Evolutionary conservation across 2,329 filamentous ascomycete genomes (phyloP).

Genomic region (Stagonosporopsis tanaceti): DNA sequence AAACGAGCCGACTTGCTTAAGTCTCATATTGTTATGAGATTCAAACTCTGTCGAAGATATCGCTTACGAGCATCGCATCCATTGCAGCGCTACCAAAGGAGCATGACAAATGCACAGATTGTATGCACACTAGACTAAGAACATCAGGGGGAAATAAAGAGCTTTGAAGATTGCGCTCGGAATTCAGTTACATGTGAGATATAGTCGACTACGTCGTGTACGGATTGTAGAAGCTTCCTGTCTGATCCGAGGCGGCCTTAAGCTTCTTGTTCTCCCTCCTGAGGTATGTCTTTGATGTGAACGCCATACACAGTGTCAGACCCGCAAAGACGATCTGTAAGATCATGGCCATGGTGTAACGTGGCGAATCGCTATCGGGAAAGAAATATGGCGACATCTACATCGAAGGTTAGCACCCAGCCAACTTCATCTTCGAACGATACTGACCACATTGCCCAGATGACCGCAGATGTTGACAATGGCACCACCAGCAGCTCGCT

Average conservation of each 20-base stretch:
- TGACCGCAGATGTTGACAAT: constrained; percentile 51
- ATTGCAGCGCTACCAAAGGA: too few relatives aligned
- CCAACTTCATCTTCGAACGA: too few relatives aligned
- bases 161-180: neutral
- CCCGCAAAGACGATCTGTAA: constrained; percentile 25
- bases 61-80: too few relatives aligned
- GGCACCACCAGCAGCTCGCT: constrained; percentile 48
- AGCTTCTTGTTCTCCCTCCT: constrained; percentile 24
- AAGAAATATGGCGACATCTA: constrained; percentile 53
- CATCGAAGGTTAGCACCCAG: neutral
- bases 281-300: constrained; percentile 19
- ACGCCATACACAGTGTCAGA: constrained; percentile 19
- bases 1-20: too few relatives aligned
- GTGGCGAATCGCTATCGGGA: constrained; percentile 19
- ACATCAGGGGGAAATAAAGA: neutral
- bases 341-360: constrained; percentile 28
- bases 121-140: neutral
- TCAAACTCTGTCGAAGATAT: too few relatives aligned
- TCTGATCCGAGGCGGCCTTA: constrained; percentile 13
- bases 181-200: neutral
- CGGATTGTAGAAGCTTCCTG: constrained; percentile 8
- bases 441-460: constrained; percentile 46
- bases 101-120: too few relatives aligned
- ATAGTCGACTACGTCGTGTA: neutral
- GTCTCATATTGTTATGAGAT: too few relatives aligned